Evolutionary conservation across 163 green algal genomes (phyloP).

Genomic region (Prototheca cutis): DNA sequence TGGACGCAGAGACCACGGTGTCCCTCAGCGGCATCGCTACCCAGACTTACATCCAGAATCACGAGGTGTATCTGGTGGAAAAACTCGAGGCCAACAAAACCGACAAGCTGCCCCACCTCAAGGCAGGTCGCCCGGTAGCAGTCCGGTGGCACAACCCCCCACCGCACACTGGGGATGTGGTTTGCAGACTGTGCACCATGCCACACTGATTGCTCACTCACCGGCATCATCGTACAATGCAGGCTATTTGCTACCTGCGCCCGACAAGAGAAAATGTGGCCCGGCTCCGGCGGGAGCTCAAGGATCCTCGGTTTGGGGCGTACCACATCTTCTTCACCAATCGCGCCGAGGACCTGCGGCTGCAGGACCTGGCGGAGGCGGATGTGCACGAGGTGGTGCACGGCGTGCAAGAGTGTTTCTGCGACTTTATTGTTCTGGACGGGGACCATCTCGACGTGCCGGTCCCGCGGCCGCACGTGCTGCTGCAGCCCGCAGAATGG

Average conservation of each 20-base stretch:
- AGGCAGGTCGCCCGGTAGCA: no score
- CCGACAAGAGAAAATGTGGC: constrained; percentile 88
- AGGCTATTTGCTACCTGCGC: constrained; percentile 83
- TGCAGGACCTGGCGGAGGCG: constrained; percentile 90
- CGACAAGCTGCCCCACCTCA: constrained; percentile 65
- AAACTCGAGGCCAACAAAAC: constrained; percentile 47
- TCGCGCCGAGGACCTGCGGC: constrained; percentile 68
- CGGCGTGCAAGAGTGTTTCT: constrained; percentile 75
- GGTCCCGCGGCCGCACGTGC: constrained; percentile 22
- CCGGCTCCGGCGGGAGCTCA: constrained; percentile 71
- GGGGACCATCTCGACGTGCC: constrained; percentile 73
- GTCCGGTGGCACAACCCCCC: no score
- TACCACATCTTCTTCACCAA: constrained; percentile 94
- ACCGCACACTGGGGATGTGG: no score
- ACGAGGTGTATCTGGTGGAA: constrained; percentile 88
- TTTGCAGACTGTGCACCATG: no score
- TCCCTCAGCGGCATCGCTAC: constrained; percentile 61
- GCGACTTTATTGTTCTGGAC: constrained; percentile 77
- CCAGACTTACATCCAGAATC: constrained; percentile 81
- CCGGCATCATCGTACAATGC: no score
- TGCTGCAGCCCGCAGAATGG: constrained; percentile 40
- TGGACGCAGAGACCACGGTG: constrained; percentile 82
- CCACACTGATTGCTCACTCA: no score
- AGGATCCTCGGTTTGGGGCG: constrained; percentile 65
- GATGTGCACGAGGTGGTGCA: constrained; percentile 54